Conservation (phyloP, 306 rosid species). For the Crataegus laevigata region DNA sequence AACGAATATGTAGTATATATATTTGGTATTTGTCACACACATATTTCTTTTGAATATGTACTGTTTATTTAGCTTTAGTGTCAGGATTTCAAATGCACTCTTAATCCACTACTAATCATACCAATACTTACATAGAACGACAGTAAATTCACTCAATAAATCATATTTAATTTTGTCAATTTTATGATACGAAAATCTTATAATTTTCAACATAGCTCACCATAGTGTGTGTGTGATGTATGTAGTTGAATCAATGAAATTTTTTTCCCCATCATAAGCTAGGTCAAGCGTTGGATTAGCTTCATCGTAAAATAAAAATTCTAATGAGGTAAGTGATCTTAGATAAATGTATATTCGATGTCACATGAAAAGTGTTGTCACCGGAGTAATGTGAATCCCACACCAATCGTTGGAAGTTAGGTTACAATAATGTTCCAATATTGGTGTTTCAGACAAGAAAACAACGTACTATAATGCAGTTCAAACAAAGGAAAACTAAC, state of each 20-base stretch:
- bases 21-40: background rate
- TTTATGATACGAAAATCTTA: too few species aligned
- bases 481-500: background rate
- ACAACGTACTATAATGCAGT: background rate
- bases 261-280: background rate
- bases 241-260: background rate
- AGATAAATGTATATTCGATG: background rate
- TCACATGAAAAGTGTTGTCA: background rate
- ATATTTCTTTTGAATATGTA: too few species aligned
- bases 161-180: background rate
- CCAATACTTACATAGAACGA: background rate
- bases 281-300: background rate
- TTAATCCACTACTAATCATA: too few species aligned
- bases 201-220: too few species aligned
- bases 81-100: too few species aligned
- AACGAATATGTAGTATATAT: too few species aligned
- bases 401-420: background rate
- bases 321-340: background rate
- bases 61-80: background rate
- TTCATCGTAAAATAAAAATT: background rate
- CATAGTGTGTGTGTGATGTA: too few species aligned
- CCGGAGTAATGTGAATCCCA: background rate
- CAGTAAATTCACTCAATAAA: background rate
- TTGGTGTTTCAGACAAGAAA: background rate
- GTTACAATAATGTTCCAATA: background rate